phyloP scores from a whole-genome alignment of 371 early-diverging fungal species.

The Rhizomucor miehei region DNA sequence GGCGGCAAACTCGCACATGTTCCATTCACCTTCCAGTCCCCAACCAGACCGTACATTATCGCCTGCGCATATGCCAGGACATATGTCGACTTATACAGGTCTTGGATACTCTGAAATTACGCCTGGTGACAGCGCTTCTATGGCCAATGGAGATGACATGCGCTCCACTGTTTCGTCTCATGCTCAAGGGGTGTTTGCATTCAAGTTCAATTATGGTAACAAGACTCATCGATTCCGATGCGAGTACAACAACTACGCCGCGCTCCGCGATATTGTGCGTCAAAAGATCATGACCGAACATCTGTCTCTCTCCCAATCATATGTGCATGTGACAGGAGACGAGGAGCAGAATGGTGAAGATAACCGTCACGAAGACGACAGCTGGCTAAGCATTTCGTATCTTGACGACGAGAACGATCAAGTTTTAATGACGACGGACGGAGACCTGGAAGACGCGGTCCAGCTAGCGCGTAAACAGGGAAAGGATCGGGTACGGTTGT shows the following conservation, averaged over 20 bases:
- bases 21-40: conserved; percentile 21
- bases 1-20: conserved; percentile 23
- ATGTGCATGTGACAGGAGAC: conserved; percentile 14
- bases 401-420: conserved; percentile 89
- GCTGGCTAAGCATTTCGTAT: conserved; percentile 64
- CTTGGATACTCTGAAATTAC: conserved; percentile 36
- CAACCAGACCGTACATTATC: conserved; percentile 28
- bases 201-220: conserved; percentile 36
- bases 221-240: conserved; percentile 40
- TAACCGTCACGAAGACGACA: conserved; percentile 16
- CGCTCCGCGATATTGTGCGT: conserved; percentile 27
- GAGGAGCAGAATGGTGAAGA: conserved; percentile 15
- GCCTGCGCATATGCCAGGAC: conserved; percentile 26
- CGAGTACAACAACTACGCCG: conserved; percentile 16
- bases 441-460: conserved; percentile 83
- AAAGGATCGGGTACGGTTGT: conserved; percentile 77
- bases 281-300: conserved; percentile 43
- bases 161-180: conserved; percentile 10
- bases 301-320: conserved; percentile 21
- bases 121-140: conserved; percentile 38
- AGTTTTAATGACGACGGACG: conserved; percentile 75
- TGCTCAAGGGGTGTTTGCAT: conserved; percentile 25
- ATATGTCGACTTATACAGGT: conserved; percentile 17
- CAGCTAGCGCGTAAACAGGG: conserved; percentile 73
- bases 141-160: conserved; percentile 23